These are phyloP conservation scores for Pythium dissotocum DNA, from an alignment of 352 stramenopile genomes.

Conservation along the genomic window DNA sequence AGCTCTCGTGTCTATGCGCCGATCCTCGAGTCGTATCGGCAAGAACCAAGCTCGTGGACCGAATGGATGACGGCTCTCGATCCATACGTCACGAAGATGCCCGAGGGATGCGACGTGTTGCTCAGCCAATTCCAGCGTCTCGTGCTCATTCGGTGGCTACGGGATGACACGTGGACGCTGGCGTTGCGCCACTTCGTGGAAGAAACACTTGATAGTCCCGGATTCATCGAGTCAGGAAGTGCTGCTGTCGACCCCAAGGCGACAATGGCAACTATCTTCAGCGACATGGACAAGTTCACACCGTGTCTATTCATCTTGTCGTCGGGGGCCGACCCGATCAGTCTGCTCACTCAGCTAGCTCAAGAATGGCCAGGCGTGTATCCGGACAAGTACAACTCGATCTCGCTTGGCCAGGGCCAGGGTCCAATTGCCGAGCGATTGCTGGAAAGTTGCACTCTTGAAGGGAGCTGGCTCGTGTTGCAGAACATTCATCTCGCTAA, in stretches of 20 bases:
- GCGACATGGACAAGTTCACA: constrained; percentile 59
- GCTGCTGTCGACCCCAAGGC: constrained; percentile 8
- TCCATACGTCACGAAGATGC: constrained; percentile 41
- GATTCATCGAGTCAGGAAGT: constrained; percentile 21
- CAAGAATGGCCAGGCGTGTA: constrained; percentile 30
- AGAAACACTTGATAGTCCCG: constrained; percentile 33
- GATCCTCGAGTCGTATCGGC: constrained; percentile 47
- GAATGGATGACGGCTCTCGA: constrained; percentile 41
- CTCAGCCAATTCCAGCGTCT: constrained; percentile 52
- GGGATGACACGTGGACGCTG: constrained; percentile 46
- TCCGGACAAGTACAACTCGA: constrained; percentile 49
- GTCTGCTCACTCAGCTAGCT: constrained; percentile 51
- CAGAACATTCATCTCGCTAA: constrained; percentile 80
- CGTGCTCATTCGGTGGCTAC: constrained; percentile 59
- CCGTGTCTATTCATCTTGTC: constrained; percentile 81
- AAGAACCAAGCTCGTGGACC: constrained; percentile 41
- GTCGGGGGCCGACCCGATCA: constrained; percentile 61
- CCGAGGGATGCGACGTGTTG: constrained; percentile 32
- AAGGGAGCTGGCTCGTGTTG: constrained; percentile 70
- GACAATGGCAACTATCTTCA: constrained; percentile 50
- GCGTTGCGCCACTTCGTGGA: constrained; percentile 45
- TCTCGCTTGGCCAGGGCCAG: constrained; percentile 80
- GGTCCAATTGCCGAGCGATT: constrained; percentile 63
- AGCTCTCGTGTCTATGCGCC: constrained; percentile 27
- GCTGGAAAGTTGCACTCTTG: constrained; percentile 42